Evolutionary conservation across 2,329 filamentous ascomycete genomes (phyloP).

Genomic region (Arthroderma sp.): DNA sequence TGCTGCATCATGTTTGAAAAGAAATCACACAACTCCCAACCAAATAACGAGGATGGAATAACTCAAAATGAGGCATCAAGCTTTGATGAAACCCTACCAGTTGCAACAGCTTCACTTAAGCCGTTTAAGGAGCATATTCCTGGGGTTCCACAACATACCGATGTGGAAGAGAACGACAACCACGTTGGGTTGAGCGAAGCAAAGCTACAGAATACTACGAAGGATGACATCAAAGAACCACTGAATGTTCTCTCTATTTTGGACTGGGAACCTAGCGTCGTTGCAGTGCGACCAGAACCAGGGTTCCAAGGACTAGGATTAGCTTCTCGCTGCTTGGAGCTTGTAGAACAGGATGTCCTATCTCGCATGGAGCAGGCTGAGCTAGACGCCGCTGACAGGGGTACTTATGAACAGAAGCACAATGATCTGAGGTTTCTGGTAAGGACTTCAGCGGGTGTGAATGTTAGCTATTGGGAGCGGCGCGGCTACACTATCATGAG

Average conservation of each 20-base stretch:
- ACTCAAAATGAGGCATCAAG: background rate
- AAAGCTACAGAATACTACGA: background rate
- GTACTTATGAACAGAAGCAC: background rate
- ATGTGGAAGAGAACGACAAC: too few species aligned
- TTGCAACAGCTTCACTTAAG: conserved; percentile 4
- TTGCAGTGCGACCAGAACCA: conserved; percentile 4
- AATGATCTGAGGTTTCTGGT: conserved; percentile 4
- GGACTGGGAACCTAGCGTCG: conserved; percentile 5
- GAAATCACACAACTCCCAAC: background rate
- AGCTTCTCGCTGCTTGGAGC: conserved; percentile 3
- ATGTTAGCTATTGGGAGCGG: conserved; percentile 6
- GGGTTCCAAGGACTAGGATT: conserved; percentile 3
- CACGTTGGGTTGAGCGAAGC: background rate
- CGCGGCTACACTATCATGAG: conserved; percentile 4
- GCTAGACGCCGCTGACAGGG: background rate
- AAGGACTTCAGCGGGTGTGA: conserved; percentile 1
- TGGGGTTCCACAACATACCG: background rate
- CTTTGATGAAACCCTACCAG: conserved; percentile 1
- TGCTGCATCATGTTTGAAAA: conserved; percentile 6
- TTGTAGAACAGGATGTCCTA: conserved; percentile 5
- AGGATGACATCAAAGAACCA: conserved; percentile 1
- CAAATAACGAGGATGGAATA: background rate
- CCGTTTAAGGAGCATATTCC: background rate
- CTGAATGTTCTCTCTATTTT: conserved; percentile 1
- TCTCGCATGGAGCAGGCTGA: conserved; percentile 3